phyloP scores from a whole-genome alignment of 2,329 filamentous ascomycete genomes.

The Byssochlamys sp. region DNA sequence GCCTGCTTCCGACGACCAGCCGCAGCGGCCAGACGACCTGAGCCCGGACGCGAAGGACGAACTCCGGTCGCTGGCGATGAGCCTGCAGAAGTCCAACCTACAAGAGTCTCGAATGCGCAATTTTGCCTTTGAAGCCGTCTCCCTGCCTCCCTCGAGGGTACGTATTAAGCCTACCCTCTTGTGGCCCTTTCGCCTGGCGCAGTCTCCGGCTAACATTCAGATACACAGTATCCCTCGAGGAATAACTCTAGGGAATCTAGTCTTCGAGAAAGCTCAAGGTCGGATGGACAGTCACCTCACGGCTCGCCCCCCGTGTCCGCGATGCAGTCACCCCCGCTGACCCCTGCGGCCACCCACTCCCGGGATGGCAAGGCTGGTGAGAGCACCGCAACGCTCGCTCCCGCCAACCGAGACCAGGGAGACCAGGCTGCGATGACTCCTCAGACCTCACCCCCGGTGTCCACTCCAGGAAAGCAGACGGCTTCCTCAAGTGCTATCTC shows the following conservation, averaged over 20 bases:
- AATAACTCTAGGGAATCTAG: conserved; percentile 54
- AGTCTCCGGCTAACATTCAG: background rate
- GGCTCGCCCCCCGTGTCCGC: conserved; percentile 58
- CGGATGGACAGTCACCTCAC: conserved; percentile 55
- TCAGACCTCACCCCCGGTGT: conserved; percentile 44
- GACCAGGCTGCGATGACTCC: conserved; percentile 41
- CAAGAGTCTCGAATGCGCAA: conserved; percentile 77
- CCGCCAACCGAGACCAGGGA: conserved; percentile 23
- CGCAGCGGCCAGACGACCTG: conserved; percentile 15
- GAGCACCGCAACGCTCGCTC: conserved; percentile 20
- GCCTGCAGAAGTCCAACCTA: conserved; percentile 62
- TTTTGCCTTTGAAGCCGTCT: conserved; percentile 83
- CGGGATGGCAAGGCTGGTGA: conserved; percentile 39
- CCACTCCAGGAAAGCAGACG: conserved; percentile 22
- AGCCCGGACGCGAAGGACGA: conserved; percentile 48
- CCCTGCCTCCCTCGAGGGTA: conserved; percentile 54
- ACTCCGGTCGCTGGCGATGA: conserved; percentile 61
- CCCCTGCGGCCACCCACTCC: conserved; percentile 66
- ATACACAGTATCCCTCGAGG: conserved; percentile 33
- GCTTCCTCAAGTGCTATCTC: conserved; percentile 27
- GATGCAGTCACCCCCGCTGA: conserved; percentile 80
- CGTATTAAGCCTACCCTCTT: conserved; percentile 9
- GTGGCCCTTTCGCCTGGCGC: background rate
- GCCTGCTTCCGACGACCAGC: conserved; percentile 9
- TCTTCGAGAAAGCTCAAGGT: conserved; percentile 47